These are phyloP conservation scores for Microascus cirrosus DNA, from an alignment of 2,329 filamentous ascomycete genomes.

Conservation along the genomic window DNA sequence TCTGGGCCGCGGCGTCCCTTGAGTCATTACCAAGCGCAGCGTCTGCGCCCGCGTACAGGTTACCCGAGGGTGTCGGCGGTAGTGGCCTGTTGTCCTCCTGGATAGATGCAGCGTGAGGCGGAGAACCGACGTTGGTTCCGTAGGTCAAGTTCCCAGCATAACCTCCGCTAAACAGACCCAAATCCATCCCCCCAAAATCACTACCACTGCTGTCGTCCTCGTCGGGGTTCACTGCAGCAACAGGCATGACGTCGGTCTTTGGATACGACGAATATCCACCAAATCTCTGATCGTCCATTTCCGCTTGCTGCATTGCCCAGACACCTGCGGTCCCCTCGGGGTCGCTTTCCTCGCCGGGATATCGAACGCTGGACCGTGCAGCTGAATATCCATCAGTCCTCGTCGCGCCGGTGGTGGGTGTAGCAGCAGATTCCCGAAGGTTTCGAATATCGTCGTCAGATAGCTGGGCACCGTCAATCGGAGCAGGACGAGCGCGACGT, in stretches of 20 bases:
- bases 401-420: conserved; percentile 23
- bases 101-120: conserved; percentile 23
- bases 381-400: not conserved
- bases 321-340: conserved; percentile 77
- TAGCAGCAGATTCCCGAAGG: conserved; percentile 39
- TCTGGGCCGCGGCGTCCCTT: conserved; percentile 39
- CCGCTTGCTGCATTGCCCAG: conserved; percentile 72
- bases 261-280: conserved; percentile 14
- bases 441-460: conserved; percentile 33
- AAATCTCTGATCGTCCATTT: conserved; percentile 57
- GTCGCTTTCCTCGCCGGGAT: conserved; percentile 63
- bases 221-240: conserved; percentile 24
- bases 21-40: not conserved
- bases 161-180: conserved; percentile 64
- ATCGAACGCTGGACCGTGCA: conserved; percentile 17
- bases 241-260: not conserved
- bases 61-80: conserved; percentile 29
- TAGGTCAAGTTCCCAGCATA: conserved; percentile 44
- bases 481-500: conserved; percentile 24
- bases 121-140: conserved; percentile 32
- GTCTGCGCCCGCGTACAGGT: conserved; percentile 4
- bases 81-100: conserved; percentile 35
- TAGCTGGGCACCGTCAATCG: conserved; percentile 30
- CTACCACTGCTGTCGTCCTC: conserved; percentile 56
- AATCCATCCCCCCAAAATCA: conserved; percentile 61